These are phyloP conservation scores for Malassezia japonica DNA, from an alignment of 1,284 basidiomycete species.

Conservation along the genomic window DNA sequence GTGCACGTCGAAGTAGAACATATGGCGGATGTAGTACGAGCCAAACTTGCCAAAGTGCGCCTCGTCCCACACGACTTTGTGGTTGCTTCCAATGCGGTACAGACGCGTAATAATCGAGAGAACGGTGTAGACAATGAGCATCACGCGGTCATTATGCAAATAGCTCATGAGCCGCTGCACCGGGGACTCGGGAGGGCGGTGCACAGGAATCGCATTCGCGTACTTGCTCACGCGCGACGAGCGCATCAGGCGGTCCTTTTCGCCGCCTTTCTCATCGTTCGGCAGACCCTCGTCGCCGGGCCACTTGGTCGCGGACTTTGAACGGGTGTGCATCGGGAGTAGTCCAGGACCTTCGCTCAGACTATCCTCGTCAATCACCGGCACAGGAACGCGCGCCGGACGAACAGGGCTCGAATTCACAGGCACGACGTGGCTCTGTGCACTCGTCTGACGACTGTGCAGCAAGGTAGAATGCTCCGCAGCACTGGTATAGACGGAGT, in stretches of 20 bases:
- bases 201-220: conserved; percentile 37
- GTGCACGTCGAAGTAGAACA: conserved; percentile 54
- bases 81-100: conserved; percentile 80
- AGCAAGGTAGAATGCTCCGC: neutral
- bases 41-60: conserved; percentile 51
- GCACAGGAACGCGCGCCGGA: neutral
- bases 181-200: conserved; percentile 25
- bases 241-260: neutral
- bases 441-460: neutral
- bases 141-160: conserved; percentile 27
- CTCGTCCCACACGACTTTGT: conserved; percentile 92
- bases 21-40: conserved; percentile 83
- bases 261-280: neutral
- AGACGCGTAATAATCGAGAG: conserved; percentile 88
- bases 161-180: conserved; percentile 21
- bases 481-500: neutral
- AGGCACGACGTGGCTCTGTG: neutral
- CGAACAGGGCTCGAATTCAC: neutral
- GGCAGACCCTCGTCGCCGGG: no score
- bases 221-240: conserved; percentile 21
- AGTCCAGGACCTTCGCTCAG: conserved; percentile 1
- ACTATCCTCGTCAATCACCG: neutral
- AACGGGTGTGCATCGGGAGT: neutral
- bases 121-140: conserved; percentile 68
- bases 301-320: no score